Evolutionary conservation across 2,329 filamentous ascomycete species (phyloP).

Genomic region (Arachnopeziza araneosa): DNA sequence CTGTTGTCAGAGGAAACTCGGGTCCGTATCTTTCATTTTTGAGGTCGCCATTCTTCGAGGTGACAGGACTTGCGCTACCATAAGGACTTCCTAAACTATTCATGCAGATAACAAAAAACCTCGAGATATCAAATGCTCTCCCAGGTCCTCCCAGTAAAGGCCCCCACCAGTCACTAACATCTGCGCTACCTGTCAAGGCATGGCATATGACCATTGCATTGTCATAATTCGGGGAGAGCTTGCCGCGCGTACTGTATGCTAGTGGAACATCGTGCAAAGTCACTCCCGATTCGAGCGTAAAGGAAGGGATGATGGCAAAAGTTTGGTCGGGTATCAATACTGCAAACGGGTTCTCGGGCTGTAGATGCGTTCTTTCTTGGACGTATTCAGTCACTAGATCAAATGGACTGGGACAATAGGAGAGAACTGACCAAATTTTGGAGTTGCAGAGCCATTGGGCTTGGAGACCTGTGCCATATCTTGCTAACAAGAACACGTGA

Average conservation of each 20-base stretch:
- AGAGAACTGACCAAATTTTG: constrained; percentile 26
- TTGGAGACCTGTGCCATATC: neutral
- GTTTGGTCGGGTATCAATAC: constrained; percentile 81
- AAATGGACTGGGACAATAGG: constrained; percentile 15
- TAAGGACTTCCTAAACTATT: constrained; percentile 84
- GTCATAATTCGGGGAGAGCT: constrained; percentile 51
- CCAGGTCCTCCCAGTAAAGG: constrained; percentile 73
- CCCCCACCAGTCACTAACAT: constrained; percentile 86
- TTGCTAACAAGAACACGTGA: neutral
- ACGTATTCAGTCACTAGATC: constrained; percentile 50
- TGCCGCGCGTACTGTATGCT: constrained; percentile 61
- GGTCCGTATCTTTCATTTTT: constrained; percentile 78
- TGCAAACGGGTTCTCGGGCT: constrained; percentile 90
- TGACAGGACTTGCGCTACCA: constrained; percentile 82
- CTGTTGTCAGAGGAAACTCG: constrained; percentile 92
- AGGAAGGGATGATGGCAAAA: constrained; percentile 79
- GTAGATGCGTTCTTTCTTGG: constrained; percentile 40
- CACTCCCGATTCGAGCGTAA: constrained; percentile 89
- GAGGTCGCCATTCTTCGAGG: constrained; percentile 75
- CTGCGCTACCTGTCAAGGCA: constrained; percentile 77
- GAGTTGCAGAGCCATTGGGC: constrained; percentile 5
- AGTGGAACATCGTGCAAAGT: constrained; percentile 70
- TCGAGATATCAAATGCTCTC: constrained; percentile 72
- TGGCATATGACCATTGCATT: constrained; percentile 77
- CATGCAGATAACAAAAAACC: constrained; percentile 82